These are phyloP conservation scores for Trifolium fragiferum DNA, from an alignment of 306 rosid species.

Conservation along the genomic window DNA sequence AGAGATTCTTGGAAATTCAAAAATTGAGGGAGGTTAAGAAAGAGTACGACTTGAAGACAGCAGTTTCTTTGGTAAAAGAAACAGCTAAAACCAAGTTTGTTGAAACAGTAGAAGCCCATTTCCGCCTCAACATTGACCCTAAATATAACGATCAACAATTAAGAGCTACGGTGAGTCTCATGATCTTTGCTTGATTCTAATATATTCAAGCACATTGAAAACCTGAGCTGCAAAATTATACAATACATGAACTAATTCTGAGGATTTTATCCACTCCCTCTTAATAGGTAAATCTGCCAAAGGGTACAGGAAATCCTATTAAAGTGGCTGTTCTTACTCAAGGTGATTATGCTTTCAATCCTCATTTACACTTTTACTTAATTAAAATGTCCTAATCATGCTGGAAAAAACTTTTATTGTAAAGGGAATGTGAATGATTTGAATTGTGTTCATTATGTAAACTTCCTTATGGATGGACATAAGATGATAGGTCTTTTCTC, in stretches of 20 bases:
- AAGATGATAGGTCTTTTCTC: slow-evolving; percentile 11
- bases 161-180: slow-evolving; percentile 88
- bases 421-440: slow-evolving; percentile 11
- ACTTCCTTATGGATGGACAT: slow-evolving; percentile 14
- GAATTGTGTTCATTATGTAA: slow-evolving; percentile 24
- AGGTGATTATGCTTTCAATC: slow-evolving; percentile 57
- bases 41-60: slow-evolving; percentile 77
- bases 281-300: slow-evolving; percentile 86
- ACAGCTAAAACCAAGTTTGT: slow-evolving; percentile 75
- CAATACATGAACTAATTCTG: slow-evolving; percentile 3
- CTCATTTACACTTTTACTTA: slow-evolving; percentile 26
- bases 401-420: slow-evolving; percentile 1
- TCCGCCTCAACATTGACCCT: slow-evolving; percentile 98
- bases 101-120: slow-evolving; percentile 97
- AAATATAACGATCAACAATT: slow-evolving; percentile 97
- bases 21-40: slow-evolving; percentile 81
- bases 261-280: slow-evolving; percentile 27
- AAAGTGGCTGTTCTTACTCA: slow-evolving; percentile 98
- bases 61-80: slow-evolving; percentile 75
- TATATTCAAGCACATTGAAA: slow-evolving; percentile 27
- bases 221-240: slow-evolving; percentile 18
- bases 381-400: slow-evolving; percentile 18
- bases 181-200: slow-evolving; percentile 32
- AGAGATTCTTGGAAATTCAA: slow-evolving; percentile 97
- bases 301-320: slow-evolving; percentile 94